Conservation (phyloP, 306 rosid species). For the Sechiopsis laciniata region DNA sequence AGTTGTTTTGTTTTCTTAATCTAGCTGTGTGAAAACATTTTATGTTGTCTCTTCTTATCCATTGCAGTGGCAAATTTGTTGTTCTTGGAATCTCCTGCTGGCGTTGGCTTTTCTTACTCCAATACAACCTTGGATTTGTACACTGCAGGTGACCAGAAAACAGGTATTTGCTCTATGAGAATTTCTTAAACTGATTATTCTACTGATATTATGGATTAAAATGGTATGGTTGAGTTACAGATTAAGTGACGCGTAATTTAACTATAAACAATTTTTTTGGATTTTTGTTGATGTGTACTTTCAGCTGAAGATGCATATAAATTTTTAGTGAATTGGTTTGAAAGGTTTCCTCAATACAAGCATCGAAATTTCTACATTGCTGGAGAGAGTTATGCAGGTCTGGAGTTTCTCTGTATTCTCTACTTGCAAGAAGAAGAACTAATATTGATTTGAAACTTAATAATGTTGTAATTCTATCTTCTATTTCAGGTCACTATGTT, state of each 20-base stretch:
- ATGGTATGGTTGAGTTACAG: not conserved
- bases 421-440: conserved; percentile 6
- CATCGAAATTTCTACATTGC: conserved; percentile 84
- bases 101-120: conserved; percentile 88
- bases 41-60: conserved; percentile 13
- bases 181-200: not conserved
- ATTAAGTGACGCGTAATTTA: not conserved
- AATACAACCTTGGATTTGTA: conserved; percentile 73
- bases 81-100: conserved; percentile 94
- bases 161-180: conserved; percentile 45
- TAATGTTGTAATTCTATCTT: not conserved
- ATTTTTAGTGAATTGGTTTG: conserved; percentile 86
- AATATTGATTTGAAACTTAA: conserved; percentile 5
- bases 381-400: conserved; percentile 99
- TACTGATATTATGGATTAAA: conserved; percentile 8
- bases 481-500: conserved; percentile 78
- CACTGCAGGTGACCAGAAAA: conserved; percentile 73
- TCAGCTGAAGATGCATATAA: conserved; percentile 83
- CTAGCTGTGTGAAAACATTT: conserved; percentile 3
- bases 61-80: conserved; percentile 83
- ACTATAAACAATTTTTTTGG: conserved; percentile 4
- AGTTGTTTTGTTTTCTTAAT: not conserved
- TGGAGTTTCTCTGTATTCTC: conserved; percentile 13
- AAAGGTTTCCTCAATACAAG: conserved; percentile 90
- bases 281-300: conserved; percentile 29